Base-by-base conservation (phyloP, 768 basidiomycete species). In the Lepiota brunneoincarnata region DNA sequence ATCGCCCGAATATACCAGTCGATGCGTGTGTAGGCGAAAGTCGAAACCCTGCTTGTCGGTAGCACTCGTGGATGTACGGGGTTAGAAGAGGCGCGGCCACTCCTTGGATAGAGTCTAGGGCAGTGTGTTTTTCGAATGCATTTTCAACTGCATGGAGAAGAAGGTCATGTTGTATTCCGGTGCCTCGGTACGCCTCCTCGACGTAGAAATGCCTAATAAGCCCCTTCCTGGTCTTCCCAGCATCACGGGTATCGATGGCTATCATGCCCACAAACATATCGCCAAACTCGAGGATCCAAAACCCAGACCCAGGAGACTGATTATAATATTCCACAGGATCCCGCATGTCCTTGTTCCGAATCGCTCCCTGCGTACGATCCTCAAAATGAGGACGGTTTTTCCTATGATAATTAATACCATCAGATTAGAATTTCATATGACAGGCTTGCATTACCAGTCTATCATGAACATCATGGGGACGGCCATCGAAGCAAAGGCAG, bases 161-260 rank as follows among this genome's bases (percentile, higher is more conserved):
- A 24, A 92, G 64, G 63, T 91, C 89, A 15, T 80, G 69, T 63
- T 91, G 87, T 39, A 88, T 73, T 11, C 73, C 73, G 20, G 79
- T 69, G 6, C 60, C 59, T 46, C 87, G 80, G 61, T 81, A 91
- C 14, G 70, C 72, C 58, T 85, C 84, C 37, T 89, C 85, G 21
- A 88, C 79, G 60, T 81, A 85, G 67, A 91, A 85, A 64, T 92
- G 90, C 26, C 88, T 84, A 59, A 92, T 83, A 15, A 75, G 69
- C 10, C 84, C 90, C n/a, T 75, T 73, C 38, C 67, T 63, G n/a
- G 82, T 72, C 28, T 75, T 70, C 35, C 74, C 70, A 20, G 66
- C 61, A 17, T 49, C 47, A 7, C 79, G 80, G 0, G 87, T 85
- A 64, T 91, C 90, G 24, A 91, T 54, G 11, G 85, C 88, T 56